Evolutionary conservation across 2,329 filamentous ascomycete genomes (phyloP), one percentile per base, ranked within the genome.

Genomic region (Pseudopithomyces chartarum): DNA sequence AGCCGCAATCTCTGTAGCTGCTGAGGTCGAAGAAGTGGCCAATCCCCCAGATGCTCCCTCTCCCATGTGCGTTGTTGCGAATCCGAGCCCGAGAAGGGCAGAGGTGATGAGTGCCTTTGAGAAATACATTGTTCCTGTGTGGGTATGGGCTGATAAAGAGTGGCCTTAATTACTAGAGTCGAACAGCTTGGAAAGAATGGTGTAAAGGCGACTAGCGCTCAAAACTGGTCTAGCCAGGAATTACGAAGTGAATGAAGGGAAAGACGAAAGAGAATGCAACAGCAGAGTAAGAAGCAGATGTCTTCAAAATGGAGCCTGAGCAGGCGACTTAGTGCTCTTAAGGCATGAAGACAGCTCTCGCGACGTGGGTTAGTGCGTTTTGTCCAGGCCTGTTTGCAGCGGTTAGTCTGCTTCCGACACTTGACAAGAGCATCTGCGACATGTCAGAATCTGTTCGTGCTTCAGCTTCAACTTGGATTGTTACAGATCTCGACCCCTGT

Each of bases 191-290:
- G 23, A 69, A 63, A 61, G 66, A 70, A 58, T 61, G 62, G 42
- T 65, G 55, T 43, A 52, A 58, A 67, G 68, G 73, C 73, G 73
- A 67, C 73, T 76, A 70, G 73, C 73, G 73, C 73, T 76, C 66
- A 70, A 67, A 68, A 59, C 69, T 75, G 73, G 73, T 66, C 73
- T 75, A 66, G 73, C 73, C 72, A 76, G 70, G 52, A 65, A 73
- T 71, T 75, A 74, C 63, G 64, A 69, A 67, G 56, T 62, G 63
- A 71, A 48, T 52, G 58, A 64, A 70, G 66, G 63, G 63, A 68
- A 67, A 67, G 66, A 69, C 59, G 68, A 64, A 70, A 69, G 63
- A 64, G 67, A 70, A 69, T 15, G 48, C 59, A 60, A 57, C 62
- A 68, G 65, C 56, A 62, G 62, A 62, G 66, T 61, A 63, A 63